phyloP scores from a whole-genome alignment of 2,329 filamentous ascomycete genomes.

The Pseudogymnoascus sp. region DNA sequence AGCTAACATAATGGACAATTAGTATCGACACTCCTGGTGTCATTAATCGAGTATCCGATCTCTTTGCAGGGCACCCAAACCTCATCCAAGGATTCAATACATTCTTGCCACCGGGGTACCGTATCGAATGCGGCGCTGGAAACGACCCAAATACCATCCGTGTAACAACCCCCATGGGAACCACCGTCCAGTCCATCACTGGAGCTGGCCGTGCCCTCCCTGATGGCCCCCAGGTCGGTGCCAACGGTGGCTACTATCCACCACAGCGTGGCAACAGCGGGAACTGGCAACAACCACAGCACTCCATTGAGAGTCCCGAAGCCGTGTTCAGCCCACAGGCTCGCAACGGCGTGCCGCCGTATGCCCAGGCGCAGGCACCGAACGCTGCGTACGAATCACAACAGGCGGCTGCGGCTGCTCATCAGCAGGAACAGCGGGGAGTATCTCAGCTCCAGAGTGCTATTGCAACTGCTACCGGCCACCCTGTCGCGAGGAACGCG shows the following conservation, averaged over 20 bases:
- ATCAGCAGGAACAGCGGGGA: conserved; percentile 57
- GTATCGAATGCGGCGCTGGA: conserved; percentile 89
- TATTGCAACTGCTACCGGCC: conserved; percentile 32
- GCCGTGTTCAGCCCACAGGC: conserved; percentile 51
- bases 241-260: conserved; percentile 33
- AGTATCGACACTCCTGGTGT: conserved; percentile 95
- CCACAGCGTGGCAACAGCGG: conserved; percentile 20
- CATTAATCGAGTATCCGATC: conserved; percentile 88
- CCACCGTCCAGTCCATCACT: conserved; percentile 81
- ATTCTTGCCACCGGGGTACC: conserved; percentile 88
- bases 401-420: conserved; percentile 34
- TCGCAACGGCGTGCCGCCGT: conserved; percentile 38
- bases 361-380: conserved; percentile 36
- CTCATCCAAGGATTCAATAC: conserved; percentile 98
- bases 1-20: neutral
- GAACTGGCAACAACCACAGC: conserved; percentile 48
- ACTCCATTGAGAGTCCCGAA: conserved; percentile 55
- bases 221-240: conserved; percentile 22
- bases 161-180: conserved; percentile 96
- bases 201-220: conserved; percentile 37
- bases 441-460: conserved; percentile 59
- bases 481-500: conserved; percentile 42
- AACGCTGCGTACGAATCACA: conserved; percentile 32
- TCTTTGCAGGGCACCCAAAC: conserved; percentile 92
- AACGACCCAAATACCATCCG: conserved; percentile 94